phyloP scores from a whole-genome alignment of 805 yeast genomes.

The Brettanomyces anomalus region DNA sequence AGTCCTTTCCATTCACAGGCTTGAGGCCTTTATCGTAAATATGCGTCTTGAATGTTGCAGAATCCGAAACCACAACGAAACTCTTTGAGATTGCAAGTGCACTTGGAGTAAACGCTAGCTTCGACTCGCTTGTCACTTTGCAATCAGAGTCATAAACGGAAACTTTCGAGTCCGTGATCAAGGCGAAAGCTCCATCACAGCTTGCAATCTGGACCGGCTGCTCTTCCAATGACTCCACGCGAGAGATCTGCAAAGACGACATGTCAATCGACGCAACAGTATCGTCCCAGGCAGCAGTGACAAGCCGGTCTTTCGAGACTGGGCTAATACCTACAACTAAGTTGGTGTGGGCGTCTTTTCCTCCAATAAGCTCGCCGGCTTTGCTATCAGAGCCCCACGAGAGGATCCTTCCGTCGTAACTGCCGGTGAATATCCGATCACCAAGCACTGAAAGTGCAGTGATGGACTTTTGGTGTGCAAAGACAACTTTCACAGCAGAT shows the following conservation, averaged over 20 bases:
- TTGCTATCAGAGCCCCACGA: constrained; percentile 42
- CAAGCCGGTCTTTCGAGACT: constrained; percentile 16
- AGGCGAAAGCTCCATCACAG: constrained; percentile 26
- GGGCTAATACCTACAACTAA: constrained; percentile 46
- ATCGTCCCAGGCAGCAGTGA: constrained; percentile 80
- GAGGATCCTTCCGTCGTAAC: constrained; percentile 70
- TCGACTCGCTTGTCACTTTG: constrained; percentile 17
- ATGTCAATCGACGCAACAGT: constrained; percentile 37
- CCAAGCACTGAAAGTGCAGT: constrained; percentile 41
- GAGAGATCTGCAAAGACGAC: constrained; percentile 4
- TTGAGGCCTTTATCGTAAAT: constrained; percentile 26
- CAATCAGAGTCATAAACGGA: constrained; percentile 26
- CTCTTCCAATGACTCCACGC: constrained; percentile 28
- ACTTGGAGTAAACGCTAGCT: constrained; percentile 32
- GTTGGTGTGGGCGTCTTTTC: constrained; percentile 47
- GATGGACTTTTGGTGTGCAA: constrained; percentile 79
- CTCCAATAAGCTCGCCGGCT: constrained; percentile 28
- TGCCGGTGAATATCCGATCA: constrained; percentile 44
- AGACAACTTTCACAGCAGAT: constrained; percentile 32
- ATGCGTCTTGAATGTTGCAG: constrained; percentile 29
- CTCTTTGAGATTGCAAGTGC: constrained; percentile 36
- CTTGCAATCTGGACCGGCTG: constrained; percentile 43
- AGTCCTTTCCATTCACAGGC: constrained; percentile 13
- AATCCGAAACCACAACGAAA: constrained; percentile 42
- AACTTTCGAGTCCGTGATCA: constrained; percentile 37